These are phyloP conservation scores for Magnolia officinalis DNA, from an alignment of 164 flowering plant genomes.

Conservation along the genomic window DNA sequence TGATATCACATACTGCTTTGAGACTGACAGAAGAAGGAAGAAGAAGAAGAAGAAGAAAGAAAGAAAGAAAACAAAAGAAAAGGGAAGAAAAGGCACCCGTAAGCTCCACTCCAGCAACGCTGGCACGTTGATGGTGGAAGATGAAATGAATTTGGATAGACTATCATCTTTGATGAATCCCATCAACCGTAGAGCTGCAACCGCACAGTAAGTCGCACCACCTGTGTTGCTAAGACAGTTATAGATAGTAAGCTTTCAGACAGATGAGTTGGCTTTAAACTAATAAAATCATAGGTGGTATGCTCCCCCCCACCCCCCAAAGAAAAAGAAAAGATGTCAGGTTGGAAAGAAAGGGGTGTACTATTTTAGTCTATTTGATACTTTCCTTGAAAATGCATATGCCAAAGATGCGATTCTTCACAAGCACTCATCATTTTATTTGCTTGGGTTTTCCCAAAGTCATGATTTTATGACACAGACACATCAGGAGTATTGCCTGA, in stretches of 20 bases:
- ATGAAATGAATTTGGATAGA: slow-evolving; percentile 33
- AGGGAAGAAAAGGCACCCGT: slow-evolving; percentile 45
- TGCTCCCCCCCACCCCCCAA: not conserved
- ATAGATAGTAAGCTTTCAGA: slow-evolving; percentile 8
- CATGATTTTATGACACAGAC: not conserved
- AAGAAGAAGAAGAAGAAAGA: not conserved
- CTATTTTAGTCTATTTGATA: not conserved
- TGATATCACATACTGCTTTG: not conserved
- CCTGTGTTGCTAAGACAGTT: slow-evolving; percentile 69
- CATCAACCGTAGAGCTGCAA: slow-evolving; percentile 90
- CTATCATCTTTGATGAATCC: slow-evolving; percentile 70
- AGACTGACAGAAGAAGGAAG: not conserved
- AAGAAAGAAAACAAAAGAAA: too few relatives aligned
- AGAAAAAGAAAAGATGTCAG: not conserved
- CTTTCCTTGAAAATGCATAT: not conserved
- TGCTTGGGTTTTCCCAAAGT: not conserved
- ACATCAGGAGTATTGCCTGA: too few relatives aligned
- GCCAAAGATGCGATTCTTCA: not conserved
- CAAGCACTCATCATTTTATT: not conserved
- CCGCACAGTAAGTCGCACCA: slow-evolving; percentile 93
- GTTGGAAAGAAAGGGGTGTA: not conserved
- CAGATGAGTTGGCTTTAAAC: not conserved
- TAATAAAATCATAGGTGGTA: not conserved
- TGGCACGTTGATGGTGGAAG: slow-evolving; percentile 47
- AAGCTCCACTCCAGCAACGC: slow-evolving; percentile 78